Evolutionary conservation across 1,284 basidiomycete genomes (phyloP).

Genomic region (Irpex lacteus): DNA sequence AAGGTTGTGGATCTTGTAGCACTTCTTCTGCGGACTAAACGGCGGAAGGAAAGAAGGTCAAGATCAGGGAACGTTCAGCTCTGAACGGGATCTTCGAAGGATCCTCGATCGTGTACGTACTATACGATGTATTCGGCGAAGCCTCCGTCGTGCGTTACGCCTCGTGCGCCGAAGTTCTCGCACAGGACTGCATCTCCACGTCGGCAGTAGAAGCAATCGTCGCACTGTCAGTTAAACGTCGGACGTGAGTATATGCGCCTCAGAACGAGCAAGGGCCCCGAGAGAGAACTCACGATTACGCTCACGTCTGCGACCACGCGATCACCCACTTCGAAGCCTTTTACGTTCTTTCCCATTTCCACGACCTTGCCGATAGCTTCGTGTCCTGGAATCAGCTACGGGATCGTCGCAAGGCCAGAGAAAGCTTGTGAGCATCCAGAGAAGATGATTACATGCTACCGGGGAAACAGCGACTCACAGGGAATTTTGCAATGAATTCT

Average conservation of each 20-base stretch:
- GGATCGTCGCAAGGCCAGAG: not conserved
- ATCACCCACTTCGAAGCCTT: constrained; percentile 52
- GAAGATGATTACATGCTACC: not conserved
- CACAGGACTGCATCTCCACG: constrained; percentile 53
- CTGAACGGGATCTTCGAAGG: not conserved
- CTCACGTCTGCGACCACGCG: constrained; percentile 57
- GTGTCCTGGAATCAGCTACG: constrained; percentile 54
- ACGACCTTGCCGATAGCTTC: constrained; percentile 55
- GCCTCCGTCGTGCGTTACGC: constrained; percentile 53
- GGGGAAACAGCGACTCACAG: constrained; percentile 27
- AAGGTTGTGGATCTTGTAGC: constrained; percentile 60
- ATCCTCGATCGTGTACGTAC: constrained; percentile 21
- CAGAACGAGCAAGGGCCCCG: not conserved
- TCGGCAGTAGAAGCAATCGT: constrained; percentile 58
- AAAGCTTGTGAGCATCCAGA: not conserved
- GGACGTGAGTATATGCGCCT: not conserved
- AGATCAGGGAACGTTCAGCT: not conserved
- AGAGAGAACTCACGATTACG: constrained; percentile 32
- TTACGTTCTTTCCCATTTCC: constrained; percentile 52
- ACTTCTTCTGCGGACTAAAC: constrained; percentile 38
- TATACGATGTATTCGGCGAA: constrained; percentile 60
- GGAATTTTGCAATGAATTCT: constrained; percentile 59
- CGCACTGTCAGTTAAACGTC: constrained; percentile 35
- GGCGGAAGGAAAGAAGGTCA: not conserved
- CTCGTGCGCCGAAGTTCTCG: constrained; percentile 53